These are phyloP conservation scores for Backusella macrospora DNA, from an alignment of 192 early-diverging fungal species.

Conservation along the genomic window DNA sequence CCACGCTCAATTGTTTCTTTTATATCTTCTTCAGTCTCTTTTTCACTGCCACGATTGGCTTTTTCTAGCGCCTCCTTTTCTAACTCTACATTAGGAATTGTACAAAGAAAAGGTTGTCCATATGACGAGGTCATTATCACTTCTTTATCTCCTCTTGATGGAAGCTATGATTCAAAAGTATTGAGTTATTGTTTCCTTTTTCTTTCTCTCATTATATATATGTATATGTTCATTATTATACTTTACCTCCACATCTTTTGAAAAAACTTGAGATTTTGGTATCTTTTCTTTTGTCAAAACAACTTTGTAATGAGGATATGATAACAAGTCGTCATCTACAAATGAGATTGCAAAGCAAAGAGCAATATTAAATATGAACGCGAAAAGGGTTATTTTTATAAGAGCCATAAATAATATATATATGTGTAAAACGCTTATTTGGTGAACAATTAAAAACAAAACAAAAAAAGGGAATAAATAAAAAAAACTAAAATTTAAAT, in stretches of 20 bases:
- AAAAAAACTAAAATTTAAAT: not conserved
- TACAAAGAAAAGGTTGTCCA: conserved; percentile 55
- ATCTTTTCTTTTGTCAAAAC: conserved; percentile 37
- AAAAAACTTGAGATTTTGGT: conserved; percentile 34
- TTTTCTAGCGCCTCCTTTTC: conserved; percentile 24
- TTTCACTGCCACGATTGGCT: conserved; percentile 2
- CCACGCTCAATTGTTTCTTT: conserved; percentile 52
- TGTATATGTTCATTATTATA: not conserved
- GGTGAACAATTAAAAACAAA: not conserved
- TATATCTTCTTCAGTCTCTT: conserved; percentile 41
- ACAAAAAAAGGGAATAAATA: not conserved
- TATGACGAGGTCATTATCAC: conserved; percentile 45
- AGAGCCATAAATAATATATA: not conserved
- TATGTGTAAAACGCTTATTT: not conserved
- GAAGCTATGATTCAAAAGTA: not conserved
- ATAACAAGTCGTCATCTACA: conserved; percentile 51
- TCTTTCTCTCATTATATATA: too few relatives aligned
- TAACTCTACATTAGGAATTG: conserved; percentile 50
- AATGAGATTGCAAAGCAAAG: conserved; percentile 22
- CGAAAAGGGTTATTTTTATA: conserved; percentile 6
- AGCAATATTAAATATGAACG: not conserved
- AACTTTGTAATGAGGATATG: conserved; percentile 52
- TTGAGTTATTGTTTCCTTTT: too few relatives aligned
- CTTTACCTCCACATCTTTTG: conserved; percentile 20
- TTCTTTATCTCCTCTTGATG: conserved; percentile 21